phyloP scores from a whole-genome alignment of 108 stramenopile species.

The Chaetoceros tenuissimus region DNA sequence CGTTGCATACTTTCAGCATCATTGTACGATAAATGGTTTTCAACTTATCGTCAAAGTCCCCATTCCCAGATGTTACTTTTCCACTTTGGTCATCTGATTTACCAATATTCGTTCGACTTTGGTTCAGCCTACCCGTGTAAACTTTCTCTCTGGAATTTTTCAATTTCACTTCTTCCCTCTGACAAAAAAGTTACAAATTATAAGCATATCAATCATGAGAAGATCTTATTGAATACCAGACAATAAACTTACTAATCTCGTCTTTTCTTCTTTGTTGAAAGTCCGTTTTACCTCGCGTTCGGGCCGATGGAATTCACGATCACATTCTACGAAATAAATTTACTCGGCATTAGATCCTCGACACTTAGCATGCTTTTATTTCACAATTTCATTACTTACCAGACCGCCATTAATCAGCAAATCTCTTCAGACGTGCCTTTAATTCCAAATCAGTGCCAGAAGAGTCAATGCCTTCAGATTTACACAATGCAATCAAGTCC shows the following conservation, averaged over 20 bases:
- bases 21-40: neutral
- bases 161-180: neutral
- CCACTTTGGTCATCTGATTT: neutral
- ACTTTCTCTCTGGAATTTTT: neutral
- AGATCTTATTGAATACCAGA: too few relatives aligned
- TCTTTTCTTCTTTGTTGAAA: neutral
- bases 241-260: neutral
- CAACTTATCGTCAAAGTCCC: neutral
- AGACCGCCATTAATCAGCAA: neutral
- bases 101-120: neutral
- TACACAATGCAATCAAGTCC: neutral
- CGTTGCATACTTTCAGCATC: neutral
- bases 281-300: neutral
- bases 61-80: neutral
- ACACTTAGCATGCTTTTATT: too few relatives aligned
- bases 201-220: too few relatives aligned
- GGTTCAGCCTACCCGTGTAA: neutral
- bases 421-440: neutral
- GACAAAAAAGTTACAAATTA: too few relatives aligned
- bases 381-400: too few relatives aligned
- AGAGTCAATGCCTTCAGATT: neutral
- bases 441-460: neutral
- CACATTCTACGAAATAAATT: neutral
- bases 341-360: too few relatives aligned
- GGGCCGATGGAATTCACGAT: neutral